These are phyloP conservation scores for Ophiostoma quercus DNA, from an alignment of 2,329 filamentous ascomycete species.

Conservation along the genomic window DNA sequence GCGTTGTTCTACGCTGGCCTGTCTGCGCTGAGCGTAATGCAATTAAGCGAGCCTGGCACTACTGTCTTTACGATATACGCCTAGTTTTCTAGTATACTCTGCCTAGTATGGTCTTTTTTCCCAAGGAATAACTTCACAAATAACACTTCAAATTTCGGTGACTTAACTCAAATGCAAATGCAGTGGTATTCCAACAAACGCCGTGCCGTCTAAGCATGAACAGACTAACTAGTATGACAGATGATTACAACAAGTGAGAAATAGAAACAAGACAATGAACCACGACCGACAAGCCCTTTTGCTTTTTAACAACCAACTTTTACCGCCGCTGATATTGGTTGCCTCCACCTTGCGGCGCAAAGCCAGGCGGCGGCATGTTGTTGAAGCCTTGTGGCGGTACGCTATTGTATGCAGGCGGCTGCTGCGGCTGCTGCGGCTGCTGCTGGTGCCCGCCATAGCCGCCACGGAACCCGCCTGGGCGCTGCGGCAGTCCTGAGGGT, in stretches of 20 bases:
- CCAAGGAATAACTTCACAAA: not conserved
- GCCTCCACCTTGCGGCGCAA: conserved; percentile 17
- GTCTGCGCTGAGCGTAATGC: not conserved
- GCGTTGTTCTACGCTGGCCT: conserved; percentile 20
- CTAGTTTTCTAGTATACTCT: not conserved
- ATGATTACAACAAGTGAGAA: not conserved
- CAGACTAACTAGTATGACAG: conserved; percentile 9
- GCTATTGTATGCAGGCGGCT: not conserved
- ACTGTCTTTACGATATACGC: conserved; percentile 18
- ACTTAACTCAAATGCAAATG: not conserved
- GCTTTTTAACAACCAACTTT: not conserved
- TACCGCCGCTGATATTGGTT: conserved; percentile 27
- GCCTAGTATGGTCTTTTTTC: not conserved
- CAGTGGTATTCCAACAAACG: conserved; percentile 18
- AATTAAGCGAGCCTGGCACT: not conserved
- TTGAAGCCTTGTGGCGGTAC: conserved; percentile 21
- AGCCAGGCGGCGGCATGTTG: conserved; percentile 39
- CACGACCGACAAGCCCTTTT: no score
- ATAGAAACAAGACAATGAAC: not conserved
- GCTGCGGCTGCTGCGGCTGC: conserved; percentile 21
- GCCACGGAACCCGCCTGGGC: conserved; percentile 3
- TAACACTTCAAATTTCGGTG: not conserved
- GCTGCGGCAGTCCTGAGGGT: conserved; percentile 44
- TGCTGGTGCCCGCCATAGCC: conserved; percentile 17
- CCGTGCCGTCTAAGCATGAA: conserved; percentile 16